Percentiles rank a stretch among this genome's conserved stretches.
These are phyloP conservation scores for Penicillium canescens DNA, from an alignment of 495 filamentous ascomycete species.

Conservation along the genomic window DNA sequence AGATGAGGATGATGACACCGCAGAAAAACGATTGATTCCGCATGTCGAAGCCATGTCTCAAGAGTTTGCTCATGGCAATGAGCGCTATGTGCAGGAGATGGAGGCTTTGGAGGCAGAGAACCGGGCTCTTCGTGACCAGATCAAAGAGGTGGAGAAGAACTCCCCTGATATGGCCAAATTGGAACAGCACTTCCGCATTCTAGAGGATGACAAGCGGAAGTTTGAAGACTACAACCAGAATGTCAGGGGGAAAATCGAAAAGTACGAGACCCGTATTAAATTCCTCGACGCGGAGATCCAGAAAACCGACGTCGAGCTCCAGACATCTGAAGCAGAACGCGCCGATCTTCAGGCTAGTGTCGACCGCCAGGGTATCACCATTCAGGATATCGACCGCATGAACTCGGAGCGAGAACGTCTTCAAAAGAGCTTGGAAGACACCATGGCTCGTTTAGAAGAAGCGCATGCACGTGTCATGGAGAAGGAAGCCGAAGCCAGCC, in stretches of 20 bases:
- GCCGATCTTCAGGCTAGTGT: conserved; percentile 78
- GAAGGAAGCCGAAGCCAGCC: conserved; percentile 78
- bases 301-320: conserved; percentile 73
- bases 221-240: conserved; percentile 88
- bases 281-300: conserved; percentile 78
- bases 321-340: conserved; percentile 77
- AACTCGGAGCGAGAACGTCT: conserved; percentile 89
- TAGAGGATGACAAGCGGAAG: conserved; percentile 88
- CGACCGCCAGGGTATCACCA: conserved; percentile 89
- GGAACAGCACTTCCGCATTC: conserved; percentile 79
- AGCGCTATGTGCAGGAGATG: conserved; percentile 77
- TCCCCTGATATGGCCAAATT: conserved; percentile 78
- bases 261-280: conserved; percentile 73
- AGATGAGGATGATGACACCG: conserved; percentile 81
- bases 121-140: conserved; percentile 71
- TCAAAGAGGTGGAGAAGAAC: conserved; percentile 83
- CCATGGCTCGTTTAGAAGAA: conserved; percentile 73
- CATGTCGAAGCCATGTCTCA: conserved; percentile 88
- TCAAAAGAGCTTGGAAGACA: conserved; percentile 77
- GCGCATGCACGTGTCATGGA: conserved; percentile 77
- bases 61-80: conserved; percentile 82
- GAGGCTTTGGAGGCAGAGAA: conserved; percentile 83
- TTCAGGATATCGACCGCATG: conserved; percentile 98
- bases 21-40: conserved; percentile 69
- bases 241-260: conserved; percentile 77